phyloP scores from a whole-genome alignment of 345 rosid species.

The Carallia brachiata region DNA sequence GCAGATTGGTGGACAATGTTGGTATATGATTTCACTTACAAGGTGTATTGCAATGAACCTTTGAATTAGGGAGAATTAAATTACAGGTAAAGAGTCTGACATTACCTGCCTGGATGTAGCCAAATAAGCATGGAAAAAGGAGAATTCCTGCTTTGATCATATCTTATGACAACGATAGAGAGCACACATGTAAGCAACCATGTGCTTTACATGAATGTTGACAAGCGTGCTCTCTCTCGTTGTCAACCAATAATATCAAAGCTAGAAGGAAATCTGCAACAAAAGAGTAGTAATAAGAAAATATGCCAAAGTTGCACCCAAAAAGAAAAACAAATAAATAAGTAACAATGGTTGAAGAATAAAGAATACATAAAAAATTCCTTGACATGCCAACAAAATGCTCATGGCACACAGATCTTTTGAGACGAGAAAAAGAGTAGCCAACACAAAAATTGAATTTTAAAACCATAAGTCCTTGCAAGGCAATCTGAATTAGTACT shows the following conservation, averaged over 20 bases:
- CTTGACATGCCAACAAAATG: no score
- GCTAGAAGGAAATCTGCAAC: background rate
- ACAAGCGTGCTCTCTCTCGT: conserved; percentile 34
- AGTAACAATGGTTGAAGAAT: background rate
- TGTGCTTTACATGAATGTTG: conserved; percentile 7
- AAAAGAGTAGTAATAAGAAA: background rate
- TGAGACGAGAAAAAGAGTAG: no score
- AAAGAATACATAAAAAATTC: no score
- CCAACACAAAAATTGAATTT: background rate
- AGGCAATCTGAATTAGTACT: background rate
- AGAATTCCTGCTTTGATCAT: conserved; percentile 3
- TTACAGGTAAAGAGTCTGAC: background rate
- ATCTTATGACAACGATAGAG: conserved; percentile 23
- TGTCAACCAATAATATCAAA: conserved; percentile 13
- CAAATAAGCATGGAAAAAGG: background rate
- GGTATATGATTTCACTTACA: no score
- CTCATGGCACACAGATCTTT: no score
- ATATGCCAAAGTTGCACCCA: background rate
- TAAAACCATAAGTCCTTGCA: background rate
- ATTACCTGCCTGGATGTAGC: background rate
- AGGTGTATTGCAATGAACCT: no score
- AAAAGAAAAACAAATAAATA: no score
- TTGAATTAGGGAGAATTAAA: background rate
- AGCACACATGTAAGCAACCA: conserved; percentile 25
- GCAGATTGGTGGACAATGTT: no score